phyloP scores from a whole-genome alignment of 495 filamentous ascomycete species.

The Cercophora scortea region DNA sequence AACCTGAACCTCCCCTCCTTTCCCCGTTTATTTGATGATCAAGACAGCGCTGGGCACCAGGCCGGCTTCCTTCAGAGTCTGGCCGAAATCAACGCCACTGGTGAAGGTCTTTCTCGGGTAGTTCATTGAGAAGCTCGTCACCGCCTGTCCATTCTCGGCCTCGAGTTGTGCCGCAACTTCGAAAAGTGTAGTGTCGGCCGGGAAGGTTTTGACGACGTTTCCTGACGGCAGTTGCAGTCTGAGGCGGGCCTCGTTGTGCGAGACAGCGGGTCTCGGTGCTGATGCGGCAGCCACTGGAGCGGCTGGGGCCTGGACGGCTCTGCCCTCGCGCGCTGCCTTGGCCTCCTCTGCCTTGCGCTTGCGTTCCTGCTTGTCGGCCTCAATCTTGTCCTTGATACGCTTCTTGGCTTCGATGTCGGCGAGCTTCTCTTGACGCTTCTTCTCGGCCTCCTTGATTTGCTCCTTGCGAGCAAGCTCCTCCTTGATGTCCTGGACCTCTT shows the following conservation, averaged over 20 bases:
- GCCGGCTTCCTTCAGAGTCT: slow-evolving; percentile 87
- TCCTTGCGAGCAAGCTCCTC: slow-evolving; percentile 82
- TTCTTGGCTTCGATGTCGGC: slow-evolving; percentile 83
- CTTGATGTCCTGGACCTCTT: slow-evolving; percentile 70
- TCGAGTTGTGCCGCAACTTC: slow-evolving; percentile 76
- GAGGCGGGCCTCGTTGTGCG: slow-evolving; percentile 72
- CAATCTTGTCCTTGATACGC: slow-evolving; percentile 83
- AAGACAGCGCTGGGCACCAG: slow-evolving; percentile 83
- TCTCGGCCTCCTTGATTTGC: slow-evolving; percentile 77
- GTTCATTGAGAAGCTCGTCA: slow-evolving; percentile 71
- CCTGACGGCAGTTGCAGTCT: slow-evolving; percentile 69
- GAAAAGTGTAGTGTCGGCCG: slow-evolving; percentile 82
- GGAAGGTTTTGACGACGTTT: slow-evolving; percentile 73
- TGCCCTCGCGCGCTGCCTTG: slow-evolving; percentile 75
- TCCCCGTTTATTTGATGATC: slow-evolving; percentile 51
- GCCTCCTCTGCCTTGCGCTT: slow-evolving; percentile 73
- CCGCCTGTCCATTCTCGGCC: slow-evolving; percentile 47
- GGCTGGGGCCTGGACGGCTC: slow-evolving; percentile 37
- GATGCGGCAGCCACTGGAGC: slow-evolving; percentile 26
- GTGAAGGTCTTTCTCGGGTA: slow-evolving; percentile 81
- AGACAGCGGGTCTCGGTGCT: slow-evolving; percentile 26
- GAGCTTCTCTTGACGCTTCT: slow-evolving; percentile 77
- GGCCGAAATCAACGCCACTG: slow-evolving; percentile 70
- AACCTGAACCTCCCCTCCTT: background rate
- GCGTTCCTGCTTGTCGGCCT: slow-evolving; percentile 80